Base-by-base conservation (phyloP, 2,329 filamentous ascomycete species). In the Cadophora sp. region DNA sequence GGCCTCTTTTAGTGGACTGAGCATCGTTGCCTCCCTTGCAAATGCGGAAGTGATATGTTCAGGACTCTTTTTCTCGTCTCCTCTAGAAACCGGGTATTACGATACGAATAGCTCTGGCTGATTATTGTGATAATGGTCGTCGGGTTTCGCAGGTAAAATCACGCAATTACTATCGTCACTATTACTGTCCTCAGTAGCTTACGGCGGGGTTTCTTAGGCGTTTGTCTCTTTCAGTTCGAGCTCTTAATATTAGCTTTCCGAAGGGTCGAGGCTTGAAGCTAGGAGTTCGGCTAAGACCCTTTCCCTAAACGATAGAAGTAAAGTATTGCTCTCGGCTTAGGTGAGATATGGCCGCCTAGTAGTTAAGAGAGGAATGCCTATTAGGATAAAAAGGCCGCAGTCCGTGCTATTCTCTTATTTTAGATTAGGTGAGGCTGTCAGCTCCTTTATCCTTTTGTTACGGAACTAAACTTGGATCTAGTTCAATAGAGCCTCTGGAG, bases 271-370 rank as follows among this genome's bases (percentile, higher is more conserved):
- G 62, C 53, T 64, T 51, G 26, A 63, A 62, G 69, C 63, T 66
- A 70, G 43, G 60, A 70, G 69, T 53, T 70, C 66, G 1, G 66
- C 64, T 29, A 71, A 62, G 58, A 71, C 65, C 31, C 43, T 69
- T 65, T 71, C 40, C 50, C 67, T 67, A 60, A 69, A 68, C 22
- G 14, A 31, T 60, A 59, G 69, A 43, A 71, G 40, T 8, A 69
- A 40, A 67, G 37, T 11, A 68, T 68, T 40, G 55, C 65, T 64
- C 27, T 71, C 22, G 14, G 43, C 64, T 43, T 69, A 58, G 24
- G 69, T 56, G 48, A 69, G 64, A 58, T 67, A 64, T 56, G 31
- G 66, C 29, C 26, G 61, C 31, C 64, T 55, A 65, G 66, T 37
- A 62, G 48, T 27, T 31, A 70, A 46, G 34, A 68, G 59, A 40